phyloP scores from a whole-genome alignment of 2,329 filamentous ascomycete species.

The Pseudogymnoascus sp. region DNA sequence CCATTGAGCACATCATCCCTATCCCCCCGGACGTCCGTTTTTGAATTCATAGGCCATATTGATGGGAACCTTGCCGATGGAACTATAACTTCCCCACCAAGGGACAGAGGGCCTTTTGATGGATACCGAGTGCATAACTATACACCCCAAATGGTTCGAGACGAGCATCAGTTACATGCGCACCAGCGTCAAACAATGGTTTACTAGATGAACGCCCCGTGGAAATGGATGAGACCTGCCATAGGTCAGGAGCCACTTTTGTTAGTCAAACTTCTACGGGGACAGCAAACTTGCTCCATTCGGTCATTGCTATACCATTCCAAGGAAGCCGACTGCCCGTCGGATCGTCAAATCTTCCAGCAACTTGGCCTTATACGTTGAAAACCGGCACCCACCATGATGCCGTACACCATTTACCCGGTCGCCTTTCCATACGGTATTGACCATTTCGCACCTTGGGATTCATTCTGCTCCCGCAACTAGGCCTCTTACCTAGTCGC shows the following conservation, averaged over 20 bases:
- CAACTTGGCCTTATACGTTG: not conserved
- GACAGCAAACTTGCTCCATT: not conserved
- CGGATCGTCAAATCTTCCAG: not conserved
- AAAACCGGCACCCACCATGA: not conserved
- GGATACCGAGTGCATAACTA: not conserved
- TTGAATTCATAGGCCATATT: not conserved
- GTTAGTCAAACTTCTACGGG: not conserved
- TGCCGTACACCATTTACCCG: not conserved
- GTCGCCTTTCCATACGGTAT: not conserved
- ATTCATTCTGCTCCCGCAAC: not conserved
- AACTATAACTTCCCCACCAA: not conserved
- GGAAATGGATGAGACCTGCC: not conserved
- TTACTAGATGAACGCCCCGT: not conserved
- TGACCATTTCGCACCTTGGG: not conserved
- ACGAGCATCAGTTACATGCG: not conserved
- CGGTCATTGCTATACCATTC: not conserved
- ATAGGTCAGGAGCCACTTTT: not conserved
- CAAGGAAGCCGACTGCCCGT: not conserved
- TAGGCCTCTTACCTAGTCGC: not conserved
- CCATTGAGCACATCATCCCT: not conserved
- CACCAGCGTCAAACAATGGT: not conserved
- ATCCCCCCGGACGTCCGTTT: not conserved
- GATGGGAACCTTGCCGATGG: not conserved
- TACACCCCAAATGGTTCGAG: not conserved
- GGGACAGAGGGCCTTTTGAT: not conserved